A percentile compares a stretch with the other conserved stretches of the same genome.
These are phyloP conservation scores for Candida anutae DNA, from an alignment of 1,139 yeast species.

Conservation along the genomic window DNA sequence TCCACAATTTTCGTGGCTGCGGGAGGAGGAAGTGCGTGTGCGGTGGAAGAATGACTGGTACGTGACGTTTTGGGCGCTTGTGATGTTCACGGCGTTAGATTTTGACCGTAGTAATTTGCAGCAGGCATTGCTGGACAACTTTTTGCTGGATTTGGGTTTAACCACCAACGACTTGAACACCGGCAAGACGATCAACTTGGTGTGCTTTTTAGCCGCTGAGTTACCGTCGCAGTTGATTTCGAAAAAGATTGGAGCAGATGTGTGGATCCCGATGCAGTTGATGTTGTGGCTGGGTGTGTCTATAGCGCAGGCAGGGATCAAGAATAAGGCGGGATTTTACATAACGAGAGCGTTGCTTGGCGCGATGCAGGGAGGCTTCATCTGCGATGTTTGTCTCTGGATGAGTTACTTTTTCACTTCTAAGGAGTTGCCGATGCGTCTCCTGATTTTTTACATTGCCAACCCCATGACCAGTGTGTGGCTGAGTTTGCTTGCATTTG, in stretches of 20 bases:
- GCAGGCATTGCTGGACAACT: constrained; percentile 23
- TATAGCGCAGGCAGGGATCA: constrained; percentile 16
- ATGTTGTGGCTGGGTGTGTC: constrained; percentile 20
- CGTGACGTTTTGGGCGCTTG: constrained; percentile 24
- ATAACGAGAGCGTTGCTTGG: constrained; percentile 42
- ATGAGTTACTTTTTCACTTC: constrained; percentile 48
- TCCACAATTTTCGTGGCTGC: constrained; percentile 28
- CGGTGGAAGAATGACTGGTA: constrained; percentile 21
- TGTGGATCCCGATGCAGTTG: constrained; percentile 25
- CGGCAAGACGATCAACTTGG: constrained; percentile 24
- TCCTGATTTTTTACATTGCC: constrained; percentile 44
- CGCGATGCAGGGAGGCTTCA: constrained; percentile 48
- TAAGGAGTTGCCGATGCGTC: constrained; percentile 41
- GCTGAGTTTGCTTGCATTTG: constrained; percentile 40
- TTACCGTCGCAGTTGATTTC: constrained; percentile 26
- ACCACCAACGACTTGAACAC: constrained; percentile 23
- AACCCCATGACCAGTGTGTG: constrained; percentile 27
- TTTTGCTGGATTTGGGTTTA: constrained; percentile 19
- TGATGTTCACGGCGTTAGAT: constrained; percentile 24
- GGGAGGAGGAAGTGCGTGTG: constrained; percentile 23
- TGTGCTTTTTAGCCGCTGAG: constrained; percentile 25
- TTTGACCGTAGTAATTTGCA: constrained; percentile 22
- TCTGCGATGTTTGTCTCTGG: constrained; percentile 49
- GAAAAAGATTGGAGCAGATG: constrained; percentile 26
- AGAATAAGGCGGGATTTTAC: constrained; percentile 21